Percentiles rank a stretch among this genome's conserved stretches.
Evolutionary conservation across 2,329 filamentous ascomycete genomes (phyloP).

Genomic region (Nemania serpens): DNA sequence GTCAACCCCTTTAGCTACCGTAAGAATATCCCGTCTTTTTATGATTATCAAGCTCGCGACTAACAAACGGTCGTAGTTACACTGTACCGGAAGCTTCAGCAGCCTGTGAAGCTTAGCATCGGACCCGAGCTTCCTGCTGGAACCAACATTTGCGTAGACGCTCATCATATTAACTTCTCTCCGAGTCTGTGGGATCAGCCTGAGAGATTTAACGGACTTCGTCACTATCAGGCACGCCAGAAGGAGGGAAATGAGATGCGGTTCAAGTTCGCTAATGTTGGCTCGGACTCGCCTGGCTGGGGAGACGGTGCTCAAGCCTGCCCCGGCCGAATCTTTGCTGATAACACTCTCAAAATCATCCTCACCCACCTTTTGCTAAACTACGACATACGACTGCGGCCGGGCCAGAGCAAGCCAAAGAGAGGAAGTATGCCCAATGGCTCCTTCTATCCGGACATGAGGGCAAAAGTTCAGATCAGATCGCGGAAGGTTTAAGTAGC

Average conservation of each 20-base stretch:
- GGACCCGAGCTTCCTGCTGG: constrained; percentile 19
- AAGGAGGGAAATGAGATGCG: constrained; percentile 16
- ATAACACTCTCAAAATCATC: constrained; percentile 21
- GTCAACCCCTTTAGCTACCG: constrained; percentile 16
- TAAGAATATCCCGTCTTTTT: neutral
- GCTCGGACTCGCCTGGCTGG: constrained; percentile 21
- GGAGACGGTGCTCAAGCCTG: constrained; percentile 25
- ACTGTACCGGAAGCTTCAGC: constrained; percentile 10
- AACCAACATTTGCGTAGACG: constrained; percentile 19
- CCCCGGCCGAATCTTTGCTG: constrained; percentile 23
- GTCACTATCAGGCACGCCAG: constrained; percentile 16
- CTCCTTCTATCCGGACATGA: neutral
- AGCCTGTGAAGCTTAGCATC: constrained; percentile 15
- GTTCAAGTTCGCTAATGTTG: constrained; percentile 4
- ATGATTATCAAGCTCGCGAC: neutral
- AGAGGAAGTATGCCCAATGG: neutral
- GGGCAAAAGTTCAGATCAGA: neutral
- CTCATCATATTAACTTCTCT: constrained; percentile 10
- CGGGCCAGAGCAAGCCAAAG: neutral
- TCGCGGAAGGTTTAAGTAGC: neutral
- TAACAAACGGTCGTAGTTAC: constrained; percentile 6
- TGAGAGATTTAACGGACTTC: constrained; percentile 10
- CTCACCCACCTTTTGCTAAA: constrained; percentile 16
- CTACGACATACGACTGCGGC: constrained; percentile 16
- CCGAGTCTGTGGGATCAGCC: constrained; percentile 14